Evolutionary conservation across 2,329 filamentous ascomycete genomes (phyloP).

Genomic region (Talaromyces sp.): DNA sequence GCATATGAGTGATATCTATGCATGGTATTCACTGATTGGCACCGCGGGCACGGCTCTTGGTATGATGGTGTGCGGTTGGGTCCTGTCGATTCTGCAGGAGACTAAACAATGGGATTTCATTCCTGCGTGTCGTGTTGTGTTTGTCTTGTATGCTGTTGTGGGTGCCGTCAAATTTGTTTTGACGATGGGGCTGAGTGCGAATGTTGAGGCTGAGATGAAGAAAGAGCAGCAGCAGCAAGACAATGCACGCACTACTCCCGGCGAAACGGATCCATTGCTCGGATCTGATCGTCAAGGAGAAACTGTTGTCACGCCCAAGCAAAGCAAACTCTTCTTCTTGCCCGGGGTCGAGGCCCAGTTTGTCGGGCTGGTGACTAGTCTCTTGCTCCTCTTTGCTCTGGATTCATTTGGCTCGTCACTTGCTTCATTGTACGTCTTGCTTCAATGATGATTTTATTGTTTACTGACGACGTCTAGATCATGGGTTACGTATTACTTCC

Average conservation of each 20-base stretch:
- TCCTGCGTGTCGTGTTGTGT: slow-evolving; percentile 52
- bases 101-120: slow-evolving; percentile 42
- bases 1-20: slow-evolving; percentile 58
- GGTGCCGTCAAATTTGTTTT: slow-evolving; percentile 55
- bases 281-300: slow-evolving; percentile 14
- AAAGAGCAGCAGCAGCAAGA: background rate
- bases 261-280: slow-evolving; percentile 35
- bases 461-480: slow-evolving; percentile 24
- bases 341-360: slow-evolving; percentile 52
- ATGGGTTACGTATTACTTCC: slow-evolving; percentile 55
- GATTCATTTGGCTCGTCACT: slow-evolving; percentile 68
- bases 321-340: slow-evolving; percentile 40
- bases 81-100: slow-evolving; percentile 48
- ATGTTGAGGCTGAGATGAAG: slow-evolving; percentile 40
- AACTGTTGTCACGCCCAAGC: slow-evolving; percentile 11
- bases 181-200: slow-evolving; percentile 46
- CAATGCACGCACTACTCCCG: slow-evolving; percentile 22
- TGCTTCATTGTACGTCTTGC: slow-evolving; percentile 51
- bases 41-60: slow-evolving; percentile 58
- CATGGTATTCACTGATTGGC: slow-evolving; percentile 56
- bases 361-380: slow-evolving; percentile 35
- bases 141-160: slow-evolving; percentile 53
- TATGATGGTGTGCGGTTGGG: slow-evolving; percentile 56
- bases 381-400: slow-evolving; percentile 63
- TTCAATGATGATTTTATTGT: background rate